A percentile compares a stretch with the other conserved stretches of the same genome.
phyloP scores from a whole-genome alignment of 495 filamentous ascomycete genomes.

The Penicillium malachiteum region DNA sequence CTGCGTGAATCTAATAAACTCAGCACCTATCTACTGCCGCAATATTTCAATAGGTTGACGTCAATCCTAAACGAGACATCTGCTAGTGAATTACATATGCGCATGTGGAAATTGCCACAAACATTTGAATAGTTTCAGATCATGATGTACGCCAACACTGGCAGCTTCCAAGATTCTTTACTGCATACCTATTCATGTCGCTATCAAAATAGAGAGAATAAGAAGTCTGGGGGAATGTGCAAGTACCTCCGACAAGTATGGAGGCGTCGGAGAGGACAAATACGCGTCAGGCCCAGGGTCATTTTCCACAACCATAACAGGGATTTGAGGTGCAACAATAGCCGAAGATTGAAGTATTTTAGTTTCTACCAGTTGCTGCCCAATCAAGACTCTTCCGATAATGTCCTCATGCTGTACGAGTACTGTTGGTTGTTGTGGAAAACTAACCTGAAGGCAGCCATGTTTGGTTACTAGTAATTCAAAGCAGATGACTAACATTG shows the following conservation, averaged over 20 bases:
- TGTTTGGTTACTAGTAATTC: background rate
- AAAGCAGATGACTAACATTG: background rate
- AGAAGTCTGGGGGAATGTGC: too few relatives aligned
- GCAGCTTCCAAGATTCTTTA: too few relatives aligned
- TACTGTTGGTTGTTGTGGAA: background rate
- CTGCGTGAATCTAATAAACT: too few relatives aligned
- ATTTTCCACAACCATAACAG: slow-evolving; percentile 6
- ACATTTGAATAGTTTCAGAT: too few relatives aligned
- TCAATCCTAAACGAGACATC: too few relatives aligned
- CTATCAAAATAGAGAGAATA: too few relatives aligned
- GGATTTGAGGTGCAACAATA: slow-evolving; percentile 4
- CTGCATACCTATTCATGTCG: too few relatives aligned
- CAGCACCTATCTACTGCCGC: too few relatives aligned
- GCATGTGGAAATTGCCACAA: too few relatives aligned
- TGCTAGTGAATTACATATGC: too few relatives aligned
- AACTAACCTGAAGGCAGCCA: slow-evolving; percentile 1
- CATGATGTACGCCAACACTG: too few relatives aligned
- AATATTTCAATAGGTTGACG: too few relatives aligned
- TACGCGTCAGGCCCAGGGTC: slow-evolving; percentile 9
- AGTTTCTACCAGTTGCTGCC: slow-evolving; percentile 4
- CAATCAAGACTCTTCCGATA: slow-evolving; percentile 20
- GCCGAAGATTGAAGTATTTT: slow-evolving; percentile 3
- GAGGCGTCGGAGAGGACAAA: slow-evolving; percentile 16
- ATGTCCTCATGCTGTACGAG: slow-evolving; percentile 9
- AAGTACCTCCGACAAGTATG: slow-evolving; percentile 2